phyloP scores from a whole-genome alignment of 164 flowering plant genomes.

The Sedum album region DNA sequence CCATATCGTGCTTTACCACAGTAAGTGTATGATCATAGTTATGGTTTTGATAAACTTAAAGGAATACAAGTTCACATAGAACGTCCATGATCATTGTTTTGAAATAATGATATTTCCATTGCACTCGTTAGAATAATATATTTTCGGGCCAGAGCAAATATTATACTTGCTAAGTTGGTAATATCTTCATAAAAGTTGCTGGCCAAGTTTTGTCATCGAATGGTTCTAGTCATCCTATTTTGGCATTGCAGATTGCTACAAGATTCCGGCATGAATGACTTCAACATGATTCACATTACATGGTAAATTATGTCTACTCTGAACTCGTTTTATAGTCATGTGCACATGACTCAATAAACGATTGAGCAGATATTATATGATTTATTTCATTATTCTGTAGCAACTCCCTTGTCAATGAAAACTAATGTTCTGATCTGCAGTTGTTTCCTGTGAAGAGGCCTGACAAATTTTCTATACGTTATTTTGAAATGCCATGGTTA shows the following conservation, averaged over 20 bases:
- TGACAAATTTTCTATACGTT: background rate
- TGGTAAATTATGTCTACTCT: slow-evolving; percentile 37
- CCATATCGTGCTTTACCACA: slow-evolving; percentile 81
- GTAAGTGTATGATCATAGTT: slow-evolving; percentile 42
- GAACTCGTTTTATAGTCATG: background rate
- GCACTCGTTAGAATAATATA: no score
- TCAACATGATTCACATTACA: slow-evolving; percentile 45
- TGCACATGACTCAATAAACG: background rate
- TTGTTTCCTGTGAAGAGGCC: background rate
- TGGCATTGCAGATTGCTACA: slow-evolving; percentile 59
- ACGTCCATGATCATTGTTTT: no score
- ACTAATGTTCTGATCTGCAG: background rate
- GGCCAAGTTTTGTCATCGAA: background rate
- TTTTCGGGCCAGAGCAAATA: no score
- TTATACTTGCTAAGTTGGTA: no score
- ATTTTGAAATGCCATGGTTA: background rate
- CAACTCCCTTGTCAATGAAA: no score
- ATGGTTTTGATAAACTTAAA: no score
- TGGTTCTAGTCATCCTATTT: background rate
- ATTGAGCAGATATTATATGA: background rate
- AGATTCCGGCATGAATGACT: slow-evolving; percentile 76
- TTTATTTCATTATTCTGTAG: background rate
- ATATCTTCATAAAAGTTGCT: background rate
- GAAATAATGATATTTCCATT: no score
- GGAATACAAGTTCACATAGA: no score